Evolutionary conservation across 202 grass and related monocot species (phyloP), one percentile per base, ranked within the genome.

Genomic region (Zoysia matrella): DNA sequence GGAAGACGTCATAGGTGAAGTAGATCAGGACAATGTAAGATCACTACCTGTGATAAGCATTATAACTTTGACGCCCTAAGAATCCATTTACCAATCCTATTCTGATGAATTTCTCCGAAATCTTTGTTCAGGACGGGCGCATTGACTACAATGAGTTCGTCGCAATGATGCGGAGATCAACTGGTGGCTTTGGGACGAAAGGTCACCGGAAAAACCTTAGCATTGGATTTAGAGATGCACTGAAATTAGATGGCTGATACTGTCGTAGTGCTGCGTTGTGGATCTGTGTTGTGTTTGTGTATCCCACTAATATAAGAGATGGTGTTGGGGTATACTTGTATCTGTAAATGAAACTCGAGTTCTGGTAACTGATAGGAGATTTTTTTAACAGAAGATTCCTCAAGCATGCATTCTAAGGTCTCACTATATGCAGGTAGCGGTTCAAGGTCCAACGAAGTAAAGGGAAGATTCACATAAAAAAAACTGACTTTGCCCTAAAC

Each of bases 11-110:
- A 96, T 96, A 53, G 80, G 88, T 45, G 90, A 96, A 92, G 88
- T 92, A 68, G 93, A 96, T 80, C 88, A 92, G 77, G 90, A 96
- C 74, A 93, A 92, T 72, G 93, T 95, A 95, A 16, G 68, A 67
- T 77, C 11, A 56, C 66, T 51, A 13, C 7, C 47, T 57, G 4
- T 41, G 47, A 40, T 45, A 2, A 65, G 5, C 18, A 18, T 56
- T 0, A 5, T 53, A 10, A 3, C 67, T 42, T 12, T 30, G 65
- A 3, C 36, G 4, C 49, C 30, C 30, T 2, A 11, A 1, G 36
- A 60, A 68, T 65, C 22, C 9, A 36, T 7, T 7, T 4, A 65
- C 11, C 15, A 30, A 9, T 15, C 2, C 36, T 52, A 64, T 53
- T 50, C 36, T 78, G 16, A 74, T 11, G 0, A 2, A 0, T 8